These are phyloP conservation scores for Cystofilobasidium macerans DNA, from an alignment of 768 basidiomycete species.

Conservation along the genomic window DNA sequence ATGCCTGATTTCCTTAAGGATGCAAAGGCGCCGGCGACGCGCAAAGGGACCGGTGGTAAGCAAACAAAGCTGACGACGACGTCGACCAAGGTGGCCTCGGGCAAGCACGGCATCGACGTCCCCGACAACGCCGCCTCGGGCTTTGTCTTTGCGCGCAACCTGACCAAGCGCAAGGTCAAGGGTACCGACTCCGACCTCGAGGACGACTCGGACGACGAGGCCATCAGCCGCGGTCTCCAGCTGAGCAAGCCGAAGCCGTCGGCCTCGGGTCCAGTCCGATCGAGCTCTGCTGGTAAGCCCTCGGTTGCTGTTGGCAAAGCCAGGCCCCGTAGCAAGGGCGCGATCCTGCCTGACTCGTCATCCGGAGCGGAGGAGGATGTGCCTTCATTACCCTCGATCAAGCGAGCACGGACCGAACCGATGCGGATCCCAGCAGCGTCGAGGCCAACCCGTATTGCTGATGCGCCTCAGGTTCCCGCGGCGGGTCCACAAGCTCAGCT, in stretches of 20 bases:
- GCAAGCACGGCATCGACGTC: constrained; percentile 32
- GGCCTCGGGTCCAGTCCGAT: neutral
- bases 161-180: neutral
- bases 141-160: constrained; percentile 33
- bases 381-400: no score
- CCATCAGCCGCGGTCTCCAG: neutral
- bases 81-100: constrained; percentile 8
- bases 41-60: constrained; percentile 7
- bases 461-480: no score
- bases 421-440: neutral
- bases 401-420: no score
- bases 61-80: constrained; percentile 39
- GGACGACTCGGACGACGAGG: constrained; percentile 43
- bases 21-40: constrained; percentile 27
- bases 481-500: no score
- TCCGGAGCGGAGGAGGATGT: no score
- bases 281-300: no score
- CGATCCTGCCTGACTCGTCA: no score
- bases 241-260: neutral
- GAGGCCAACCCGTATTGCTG: no score
- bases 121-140: constrained; percentile 35
- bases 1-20: constrained; percentile 24
- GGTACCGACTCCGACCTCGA: constrained; percentile 34
- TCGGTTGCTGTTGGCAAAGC: no score
- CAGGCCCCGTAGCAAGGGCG: no score